Conservation (phyloP, 176 grass and related monocot species). For the Themeda triandra region DNA sequence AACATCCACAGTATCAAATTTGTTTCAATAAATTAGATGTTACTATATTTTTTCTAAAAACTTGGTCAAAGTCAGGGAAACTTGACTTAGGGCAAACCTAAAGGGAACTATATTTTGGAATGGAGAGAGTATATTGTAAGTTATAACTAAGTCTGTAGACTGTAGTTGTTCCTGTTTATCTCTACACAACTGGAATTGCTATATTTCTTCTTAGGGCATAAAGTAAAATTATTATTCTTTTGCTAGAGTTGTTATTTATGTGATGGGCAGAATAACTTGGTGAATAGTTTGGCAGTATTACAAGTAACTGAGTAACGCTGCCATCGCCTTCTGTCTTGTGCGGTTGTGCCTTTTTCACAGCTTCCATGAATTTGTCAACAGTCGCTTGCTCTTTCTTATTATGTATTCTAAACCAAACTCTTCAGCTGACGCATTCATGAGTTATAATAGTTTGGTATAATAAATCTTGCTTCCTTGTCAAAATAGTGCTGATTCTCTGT, state of each 20-base stretch:
- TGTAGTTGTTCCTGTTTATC: not conserved
- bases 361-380: not conserved
- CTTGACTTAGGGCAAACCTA: not conserved
- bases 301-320: not conserved
- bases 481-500: not conserved
- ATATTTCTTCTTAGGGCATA: not conserved
- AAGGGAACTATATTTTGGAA: not conserved
- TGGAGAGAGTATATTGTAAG: not conserved
- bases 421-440: not conserved
- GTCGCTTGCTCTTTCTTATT: not conserved
- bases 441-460: not conserved
- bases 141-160: not conserved
- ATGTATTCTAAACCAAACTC: constrained; percentile 1
- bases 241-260: not conserved
- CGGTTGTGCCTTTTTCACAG: not conserved
- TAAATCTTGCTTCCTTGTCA: not conserved
- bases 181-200: not conserved
- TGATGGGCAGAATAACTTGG: not conserved
- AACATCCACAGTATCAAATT: not conserved
- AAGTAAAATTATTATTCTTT: not conserved
- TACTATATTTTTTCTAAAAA: not conserved
- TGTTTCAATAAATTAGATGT: not conserved
- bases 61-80: not conserved
- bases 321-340: not conserved
- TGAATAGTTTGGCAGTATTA: not conserved